Evolutionary conservation across 192 early-diverging fungal species (phyloP).

Genomic region (Phlyctochytrium planicorne): DNA sequence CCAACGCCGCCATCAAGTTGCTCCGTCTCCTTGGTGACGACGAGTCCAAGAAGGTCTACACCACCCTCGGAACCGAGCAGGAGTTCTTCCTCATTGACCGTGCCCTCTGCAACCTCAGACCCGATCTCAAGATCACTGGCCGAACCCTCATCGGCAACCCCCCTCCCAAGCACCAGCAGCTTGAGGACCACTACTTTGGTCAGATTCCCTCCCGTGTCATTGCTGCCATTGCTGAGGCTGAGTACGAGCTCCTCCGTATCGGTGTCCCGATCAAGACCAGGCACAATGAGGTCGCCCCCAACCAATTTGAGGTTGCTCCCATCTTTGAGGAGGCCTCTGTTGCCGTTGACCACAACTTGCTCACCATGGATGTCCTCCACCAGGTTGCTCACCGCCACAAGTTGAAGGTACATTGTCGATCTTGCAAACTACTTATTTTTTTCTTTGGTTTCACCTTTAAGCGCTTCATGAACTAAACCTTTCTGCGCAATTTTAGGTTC

Average conservation of each 20-base stretch:
- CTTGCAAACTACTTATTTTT: no score
- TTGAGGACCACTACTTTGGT: slow-evolving; percentile 99
- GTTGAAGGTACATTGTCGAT: slow-evolving; percentile 70
- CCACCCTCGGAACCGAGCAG: slow-evolving; percentile 96
- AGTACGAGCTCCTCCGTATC: slow-evolving; percentile 89
- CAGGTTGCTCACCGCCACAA: slow-evolving; percentile 96
- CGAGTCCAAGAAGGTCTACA: slow-evolving; percentile 78
- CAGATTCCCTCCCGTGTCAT: slow-evolving; percentile 91
- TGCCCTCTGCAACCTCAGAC: slow-evolving; percentile 86
- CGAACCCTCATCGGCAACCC: slow-evolving; percentile 90
- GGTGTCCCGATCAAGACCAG: slow-evolving; percentile 99
- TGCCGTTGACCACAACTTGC: slow-evolving; percentile 97
- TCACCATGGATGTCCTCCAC: slow-evolving; percentile 96
- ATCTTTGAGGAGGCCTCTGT: slow-evolving; percentile 97
- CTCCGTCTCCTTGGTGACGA: slow-evolving; percentile 77
- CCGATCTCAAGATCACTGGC: slow-evolving; percentile 95
- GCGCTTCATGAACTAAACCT: no score
- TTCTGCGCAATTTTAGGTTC: slow-evolving; percentile 41
- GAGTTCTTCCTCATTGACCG: slow-evolving; percentile 99
- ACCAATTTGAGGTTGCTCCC: slow-evolving; percentile 97
- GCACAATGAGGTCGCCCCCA: slow-evolving; percentile 98
- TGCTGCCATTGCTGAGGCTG: slow-evolving; percentile 87
- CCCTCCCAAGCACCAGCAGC: slow-evolving; percentile 97
- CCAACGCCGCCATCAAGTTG: slow-evolving; percentile 76
- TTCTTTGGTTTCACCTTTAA: no score